These are phyloP conservation scores for Nannochloropsis salina DNA, from an alignment of 108 stramenopile species.

Conservation along the genomic window DNA sequence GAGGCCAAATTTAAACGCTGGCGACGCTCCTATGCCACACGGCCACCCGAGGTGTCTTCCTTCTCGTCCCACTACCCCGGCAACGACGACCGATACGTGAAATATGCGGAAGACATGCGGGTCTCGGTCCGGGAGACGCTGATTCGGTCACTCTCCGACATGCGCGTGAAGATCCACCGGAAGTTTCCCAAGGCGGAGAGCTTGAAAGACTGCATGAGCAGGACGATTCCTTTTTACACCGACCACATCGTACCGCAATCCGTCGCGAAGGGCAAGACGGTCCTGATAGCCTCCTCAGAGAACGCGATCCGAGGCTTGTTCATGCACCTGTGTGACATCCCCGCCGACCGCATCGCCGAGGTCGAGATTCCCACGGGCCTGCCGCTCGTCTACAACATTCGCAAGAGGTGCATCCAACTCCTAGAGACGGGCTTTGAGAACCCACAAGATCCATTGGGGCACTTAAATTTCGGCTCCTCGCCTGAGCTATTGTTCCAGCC, in stretches of 20 bases:
- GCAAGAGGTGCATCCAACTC: conserved; percentile 66
- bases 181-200: conserved; percentile 68
- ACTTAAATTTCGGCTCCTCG: conserved; percentile 73
- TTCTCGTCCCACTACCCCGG: conserved; percentile 74
- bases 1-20: conserved; percentile 57
- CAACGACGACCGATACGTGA: conserved; percentile 72
- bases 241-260: conserved; percentile 26
- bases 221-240: conserved; percentile 35
- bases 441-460: conserved; percentile 66
- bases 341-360: conserved; percentile 20
- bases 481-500: conserved; percentile 72
- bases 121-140: conserved; percentile 64
- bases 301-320: conserved; percentile 36
- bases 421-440: conserved; percentile 70
- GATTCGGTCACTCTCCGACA: conserved; percentile 70
- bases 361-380: conserved; percentile 38
- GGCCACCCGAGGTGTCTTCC: conserved; percentile 65
- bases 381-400: conserved; percentile 48
- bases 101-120: conserved; percentile 70
- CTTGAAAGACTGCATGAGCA: conserved; percentile 35
- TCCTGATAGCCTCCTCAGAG: conserved; percentile 25
- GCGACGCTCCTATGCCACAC: conserved; percentile 69
- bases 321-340: conserved; percentile 39
- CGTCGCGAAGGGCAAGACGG: conserved; percentile 27
- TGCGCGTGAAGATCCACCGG: conserved; percentile 58